Conservation (phyloP, 208 protist genomes). For the Acanthamoeba healyi region DNA sequence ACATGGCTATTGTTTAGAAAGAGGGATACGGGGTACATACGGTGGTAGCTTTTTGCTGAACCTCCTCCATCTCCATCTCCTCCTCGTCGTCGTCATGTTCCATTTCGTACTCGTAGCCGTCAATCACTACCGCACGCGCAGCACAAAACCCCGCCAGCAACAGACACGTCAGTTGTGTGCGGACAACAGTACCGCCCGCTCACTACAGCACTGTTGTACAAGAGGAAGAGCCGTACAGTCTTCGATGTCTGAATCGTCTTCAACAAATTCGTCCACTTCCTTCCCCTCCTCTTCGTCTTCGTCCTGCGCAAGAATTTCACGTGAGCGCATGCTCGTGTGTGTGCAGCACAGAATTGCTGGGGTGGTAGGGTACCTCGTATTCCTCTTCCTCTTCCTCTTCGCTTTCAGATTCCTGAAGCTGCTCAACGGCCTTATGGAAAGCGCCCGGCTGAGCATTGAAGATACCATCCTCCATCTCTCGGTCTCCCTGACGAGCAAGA, state of each 20-base stretch:
- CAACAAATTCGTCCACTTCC: conserved; percentile 75
- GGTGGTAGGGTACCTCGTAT: conserved; percentile 73
- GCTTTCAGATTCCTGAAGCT: conserved; percentile 51
- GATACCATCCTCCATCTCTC: conserved; percentile 31
- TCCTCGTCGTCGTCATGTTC: neutral
- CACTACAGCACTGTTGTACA: neutral
- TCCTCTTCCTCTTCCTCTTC: conserved; percentile 34
- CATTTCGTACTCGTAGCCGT: conserved; percentile 10
- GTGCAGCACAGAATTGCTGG: no score
- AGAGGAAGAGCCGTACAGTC: conserved; percentile 45
- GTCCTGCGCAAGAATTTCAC: conserved; percentile 91
- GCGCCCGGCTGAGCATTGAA: conserved; percentile 51
- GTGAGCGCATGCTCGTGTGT: no score
- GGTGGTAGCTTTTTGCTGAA: neutral
- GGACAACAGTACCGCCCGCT: no score
- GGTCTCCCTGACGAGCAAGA: neutral
- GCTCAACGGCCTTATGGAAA: conserved; percentile 20
- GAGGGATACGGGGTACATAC: no score
- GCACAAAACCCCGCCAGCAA: no score
- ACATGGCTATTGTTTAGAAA: no score
- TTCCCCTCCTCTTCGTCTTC: conserved; percentile 81
- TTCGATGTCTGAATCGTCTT: conserved; percentile 63
- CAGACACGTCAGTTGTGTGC: no score
- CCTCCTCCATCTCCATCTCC: conserved; percentile 3
- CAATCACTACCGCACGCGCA: neutral